phyloP scores from a whole-genome alignment of 2,329 filamentous ascomycete species.

The Colletotrichum spaethianum region DNA sequence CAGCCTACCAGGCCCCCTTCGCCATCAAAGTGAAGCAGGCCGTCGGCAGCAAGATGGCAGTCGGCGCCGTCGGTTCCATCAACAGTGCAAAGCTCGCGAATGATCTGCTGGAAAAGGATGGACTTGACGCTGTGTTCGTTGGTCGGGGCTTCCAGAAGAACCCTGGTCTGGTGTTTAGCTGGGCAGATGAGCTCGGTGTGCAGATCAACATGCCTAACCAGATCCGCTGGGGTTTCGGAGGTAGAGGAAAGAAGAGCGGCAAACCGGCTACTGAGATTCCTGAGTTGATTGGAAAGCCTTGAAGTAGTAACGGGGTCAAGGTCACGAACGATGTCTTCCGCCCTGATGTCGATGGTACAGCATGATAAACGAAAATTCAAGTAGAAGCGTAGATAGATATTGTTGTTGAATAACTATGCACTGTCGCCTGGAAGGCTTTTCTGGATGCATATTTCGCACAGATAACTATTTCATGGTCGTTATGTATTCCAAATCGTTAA shows the following conservation, averaged over 20 bases:
- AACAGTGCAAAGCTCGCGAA: conserved; percentile 58
- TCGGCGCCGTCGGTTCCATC: conserved; percentile 62
- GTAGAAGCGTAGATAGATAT: no score
- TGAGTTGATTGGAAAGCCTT: background rate
- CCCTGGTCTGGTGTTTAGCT: conserved; percentile 64
- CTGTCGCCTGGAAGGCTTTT: background rate
- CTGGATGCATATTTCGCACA: rapidly evolving
- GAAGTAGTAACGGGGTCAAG: background rate
- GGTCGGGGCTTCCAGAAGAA: conserved; percentile 68
- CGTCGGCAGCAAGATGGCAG: conserved; percentile 73
- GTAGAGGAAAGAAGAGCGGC: conserved; percentile 46
- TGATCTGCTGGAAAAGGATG: conserved; percentile 55
- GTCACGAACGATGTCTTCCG: background rate
- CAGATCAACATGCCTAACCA: conserved; percentile 62
- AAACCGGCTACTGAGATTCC: background rate
- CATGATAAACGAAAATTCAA: background rate
- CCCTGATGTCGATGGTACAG: background rate
- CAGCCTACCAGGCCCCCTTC: conserved; percentile 77
- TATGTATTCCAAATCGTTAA: no score
- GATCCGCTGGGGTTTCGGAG: conserved; percentile 68
- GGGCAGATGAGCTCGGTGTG: conserved; percentile 63
- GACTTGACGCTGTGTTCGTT: conserved; percentile 60
- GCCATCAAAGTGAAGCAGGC: conserved; percentile 76
- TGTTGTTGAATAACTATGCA: background rate
- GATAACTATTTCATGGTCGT: background rate